Base-by-base conservation (phyloP, 139 green algal genomes). In the Coelastrella sp. region DNA sequence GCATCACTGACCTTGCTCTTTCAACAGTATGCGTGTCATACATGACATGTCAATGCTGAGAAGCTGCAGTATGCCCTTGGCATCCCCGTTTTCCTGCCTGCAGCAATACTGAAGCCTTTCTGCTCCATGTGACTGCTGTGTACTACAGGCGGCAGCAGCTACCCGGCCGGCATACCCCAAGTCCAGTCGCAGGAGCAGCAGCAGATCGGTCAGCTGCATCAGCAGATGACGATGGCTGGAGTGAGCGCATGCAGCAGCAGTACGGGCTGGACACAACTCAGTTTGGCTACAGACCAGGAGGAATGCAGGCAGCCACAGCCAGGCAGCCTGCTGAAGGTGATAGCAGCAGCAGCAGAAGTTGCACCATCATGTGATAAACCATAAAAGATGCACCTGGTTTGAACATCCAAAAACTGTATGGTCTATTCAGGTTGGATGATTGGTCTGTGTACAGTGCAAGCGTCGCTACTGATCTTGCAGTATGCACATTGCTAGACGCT, bases 221-320 rank as follows among this genome's bases (percentile, higher is more conserved):
- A 68, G 80, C 45, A 43, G 81, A 89, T 23, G 43, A 50, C 69
- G 81, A 59, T n/a, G 81, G 48, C 41, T 86, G 81, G 81, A 69
- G 81, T 37, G 51, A 27, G 17, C 81, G 81, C 68, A 86, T 86
- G 81, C 67, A 73, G 67, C 37, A 86, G 81, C 81, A 79, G 48
- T 86, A 86, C n/a, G 81, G 81, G 9, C 40, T 86, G 1, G 81
- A 86, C 53, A 81, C 81, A 0, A 53, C 15, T 27, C 68, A 63
- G 30, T 86, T 81, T 37, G 30, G 50, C 35, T 85, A 85, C 15
- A 21, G 27, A n/a, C n/a, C 77, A 45, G 53, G 59, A 21, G 67
- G 2, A 35, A 50, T 23, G 40, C n/a, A 19, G 11, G 30, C 30
- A 13, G 51, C 4, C 4, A 27, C 66, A n/a, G 66, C 23, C 8